Evolutionary conservation across 2,329 filamentous ascomycete genomes (phyloP), one percentile per base, ranked within the genome.

Genomic region (Tolypocladium inflatum): DNA sequence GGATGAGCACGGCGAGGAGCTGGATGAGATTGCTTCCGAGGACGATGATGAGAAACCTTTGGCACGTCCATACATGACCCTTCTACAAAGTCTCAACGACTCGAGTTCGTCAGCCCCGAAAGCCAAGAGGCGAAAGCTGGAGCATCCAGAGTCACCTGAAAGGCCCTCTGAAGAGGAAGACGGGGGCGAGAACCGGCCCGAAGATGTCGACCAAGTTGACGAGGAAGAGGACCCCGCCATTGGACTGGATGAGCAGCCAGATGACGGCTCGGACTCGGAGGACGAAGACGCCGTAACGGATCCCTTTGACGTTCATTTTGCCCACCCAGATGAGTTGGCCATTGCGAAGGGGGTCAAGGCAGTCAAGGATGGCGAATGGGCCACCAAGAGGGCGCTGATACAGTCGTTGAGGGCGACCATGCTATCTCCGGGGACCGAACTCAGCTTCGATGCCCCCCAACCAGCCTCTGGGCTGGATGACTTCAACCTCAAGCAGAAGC

Each of bases 291-390:
- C 84, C 62, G 70, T 75, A 35, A 74, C 72, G 2, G 89, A 96
- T 70, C 88, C 90, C 0, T 97, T 95, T 67, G 88, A 94, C 62
- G 74, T 77, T 9, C 93, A 97, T 72, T 96, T 95, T 69, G 83
- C 84, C 39, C 79, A 79, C 48, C 84, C 86, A 0, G 81, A 92
- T 52, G 82, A 88, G 54, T 77, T 80, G 7, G 72, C 80, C 48
- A 73, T 91, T 9, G 74, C 79, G 2, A 73, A 75, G 63, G 81
- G 75, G n/a, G 66, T 87, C 9, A 74, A 77, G 57, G 76, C 77
- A 0, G 71, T 81, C 33, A 73, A 82, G 59, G 72, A 75, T 7
- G 75, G 76, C 17, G 71, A 79, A 30, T 87, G 83, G 79, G 66
- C 73, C 4, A 77, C 74, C 6, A 77, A 76, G 55, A 80, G 82